A percentile compares a stretch with the other conserved stretches of the same genome.
Evolutionary conservation across 176 grass and related monocot species (phyloP).

Genomic region (Olyra latifolia): DNA sequence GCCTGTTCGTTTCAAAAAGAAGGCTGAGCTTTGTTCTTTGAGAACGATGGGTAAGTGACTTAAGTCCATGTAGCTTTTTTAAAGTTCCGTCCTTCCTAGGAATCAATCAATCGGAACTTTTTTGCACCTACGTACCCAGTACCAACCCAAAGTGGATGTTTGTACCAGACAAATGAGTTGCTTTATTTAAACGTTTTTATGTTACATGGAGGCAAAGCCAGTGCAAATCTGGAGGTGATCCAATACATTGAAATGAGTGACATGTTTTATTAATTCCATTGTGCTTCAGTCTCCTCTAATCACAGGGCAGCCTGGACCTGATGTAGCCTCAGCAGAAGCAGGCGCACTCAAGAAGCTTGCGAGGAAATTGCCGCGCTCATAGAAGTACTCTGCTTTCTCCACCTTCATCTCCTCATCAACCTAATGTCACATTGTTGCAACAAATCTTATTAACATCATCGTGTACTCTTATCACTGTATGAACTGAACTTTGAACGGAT

Average conservation of each 20-base stretch:
- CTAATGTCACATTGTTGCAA: neutral
- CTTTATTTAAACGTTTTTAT: neutral
- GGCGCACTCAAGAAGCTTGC: slow-evolving; percentile 49
- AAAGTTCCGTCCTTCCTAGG: neutral
- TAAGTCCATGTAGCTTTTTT: neutral
- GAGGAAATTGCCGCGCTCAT: slow-evolving; percentile 72
- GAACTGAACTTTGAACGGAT: neutral
- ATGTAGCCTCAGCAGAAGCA: neutral
- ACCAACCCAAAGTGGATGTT: neutral
- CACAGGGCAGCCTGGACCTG: slow-evolving; percentile 42
- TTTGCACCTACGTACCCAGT: too few species aligned
- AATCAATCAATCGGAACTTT: neutral
- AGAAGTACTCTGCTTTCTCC: slow-evolving; percentile 61
- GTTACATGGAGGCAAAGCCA: neutral
- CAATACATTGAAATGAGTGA: neutral
- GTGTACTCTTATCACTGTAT: neutral
- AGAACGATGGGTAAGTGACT: neutral
- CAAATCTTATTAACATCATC: neutral
- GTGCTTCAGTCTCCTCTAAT: slow-evolving; percentile 29
- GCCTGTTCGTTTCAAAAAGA: neutral
- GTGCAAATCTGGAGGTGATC: neutral
- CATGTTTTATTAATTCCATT: neutral
- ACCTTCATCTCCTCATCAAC: slow-evolving; percentile 58
- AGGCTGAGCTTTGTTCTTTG: neutral
- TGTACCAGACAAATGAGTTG: neutral